Conservation (phyloP, 345 rosid genomes). For the Xanthoceras sorbifolium region DNA sequence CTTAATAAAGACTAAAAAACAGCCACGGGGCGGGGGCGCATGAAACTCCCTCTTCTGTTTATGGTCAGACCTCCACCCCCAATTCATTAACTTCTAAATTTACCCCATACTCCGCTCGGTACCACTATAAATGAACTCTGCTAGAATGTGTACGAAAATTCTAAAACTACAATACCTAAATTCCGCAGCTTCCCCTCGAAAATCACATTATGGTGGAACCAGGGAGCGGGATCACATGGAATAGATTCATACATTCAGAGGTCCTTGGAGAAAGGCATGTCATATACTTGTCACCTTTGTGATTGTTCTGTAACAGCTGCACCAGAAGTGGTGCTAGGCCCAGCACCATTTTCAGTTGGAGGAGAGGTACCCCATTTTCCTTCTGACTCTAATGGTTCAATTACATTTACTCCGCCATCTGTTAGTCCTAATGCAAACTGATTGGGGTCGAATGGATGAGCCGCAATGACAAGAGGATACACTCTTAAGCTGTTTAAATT, state of each 20-base stretch:
- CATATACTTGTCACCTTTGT: slow-evolving; percentile 48
- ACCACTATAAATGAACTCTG: slow-evolving; percentile 8
- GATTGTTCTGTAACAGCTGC: slow-evolving; percentile 55
- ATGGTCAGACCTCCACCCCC: neutral
- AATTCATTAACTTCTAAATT: slow-evolving; percentile 10
- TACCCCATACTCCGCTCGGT: slow-evolving; percentile 8
- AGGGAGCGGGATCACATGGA: slow-evolving; percentile 28
- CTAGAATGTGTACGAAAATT: slow-evolving; percentile 12
- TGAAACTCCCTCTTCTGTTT: neutral
- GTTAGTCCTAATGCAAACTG: slow-evolving; percentile 81
- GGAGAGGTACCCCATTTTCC: slow-evolving; percentile 89
- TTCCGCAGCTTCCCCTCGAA: slow-evolving; percentile 41
- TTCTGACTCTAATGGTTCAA: slow-evolving; percentile 75
- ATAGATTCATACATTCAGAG: slow-evolving; percentile 13
- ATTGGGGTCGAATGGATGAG: slow-evolving; percentile 70
- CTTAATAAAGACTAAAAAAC: slow-evolving; percentile 4
- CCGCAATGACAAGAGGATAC: slow-evolving; percentile 76
- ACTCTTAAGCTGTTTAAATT: slow-evolving; percentile 65
- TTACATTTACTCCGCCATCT: slow-evolving; percentile 64
- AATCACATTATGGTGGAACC: slow-evolving; percentile 29
- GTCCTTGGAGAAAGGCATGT: slow-evolving; percentile 20
- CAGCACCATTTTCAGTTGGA: slow-evolving; percentile 71
- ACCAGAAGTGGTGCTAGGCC: slow-evolving; percentile 50
- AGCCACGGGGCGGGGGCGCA: neutral
- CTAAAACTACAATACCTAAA: slow-evolving; percentile 25